A percentile compares a stretch with the other conserved stretches of the same genome.
Evolutionary conservation across 2,329 filamentous ascomycete genomes (phyloP).

Genomic region (Calonectria fujianensis): DNA sequence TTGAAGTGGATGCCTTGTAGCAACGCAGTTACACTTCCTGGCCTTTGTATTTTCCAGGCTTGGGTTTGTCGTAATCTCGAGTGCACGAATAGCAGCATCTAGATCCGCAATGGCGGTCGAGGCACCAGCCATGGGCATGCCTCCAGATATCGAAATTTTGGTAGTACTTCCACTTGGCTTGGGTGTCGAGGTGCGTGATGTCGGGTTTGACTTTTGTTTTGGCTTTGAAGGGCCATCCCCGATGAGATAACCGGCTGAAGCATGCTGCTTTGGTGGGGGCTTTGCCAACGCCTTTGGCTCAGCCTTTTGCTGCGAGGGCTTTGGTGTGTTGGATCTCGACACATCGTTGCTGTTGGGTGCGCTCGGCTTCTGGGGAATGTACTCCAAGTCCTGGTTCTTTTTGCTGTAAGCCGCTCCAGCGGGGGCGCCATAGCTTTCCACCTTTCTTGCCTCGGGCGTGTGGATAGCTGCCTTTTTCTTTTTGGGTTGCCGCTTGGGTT

Average conservation of each 20-base stretch:
- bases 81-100: constrained; percentile 87
- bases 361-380: constrained; percentile 75
- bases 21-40: constrained; percentile 90
- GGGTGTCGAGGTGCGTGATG: constrained; percentile 72
- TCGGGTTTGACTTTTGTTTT: constrained; percentile 73
- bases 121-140: constrained; percentile 87
- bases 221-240: constrained; percentile 80
- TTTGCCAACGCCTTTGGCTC: constrained; percentile 58
- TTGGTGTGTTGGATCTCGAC: constrained; percentile 62
- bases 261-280: constrained; percentile 71
- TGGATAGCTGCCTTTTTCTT: constrained; percentile 79
- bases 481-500: constrained; percentile 65
- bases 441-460: constrained; percentile 76
- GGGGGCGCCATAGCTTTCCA: constrained; percentile 77
- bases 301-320: constrained; percentile 58
- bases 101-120: constrained; percentile 83
- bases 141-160: constrained; percentile 84
- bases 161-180: constrained; percentile 73
- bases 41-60: constrained; percentile 73
- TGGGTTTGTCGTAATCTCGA: constrained; percentile 95
- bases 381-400: constrained; percentile 81
- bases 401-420: constrained; percentile 85
- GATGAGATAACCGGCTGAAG: constrained; percentile 85
- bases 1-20: constrained; percentile 89
- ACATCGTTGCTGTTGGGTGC: constrained; percentile 61